phyloP scores from a whole-genome alignment of 2,329 filamentous ascomycete species.

The Penicillium paneum region DNA sequence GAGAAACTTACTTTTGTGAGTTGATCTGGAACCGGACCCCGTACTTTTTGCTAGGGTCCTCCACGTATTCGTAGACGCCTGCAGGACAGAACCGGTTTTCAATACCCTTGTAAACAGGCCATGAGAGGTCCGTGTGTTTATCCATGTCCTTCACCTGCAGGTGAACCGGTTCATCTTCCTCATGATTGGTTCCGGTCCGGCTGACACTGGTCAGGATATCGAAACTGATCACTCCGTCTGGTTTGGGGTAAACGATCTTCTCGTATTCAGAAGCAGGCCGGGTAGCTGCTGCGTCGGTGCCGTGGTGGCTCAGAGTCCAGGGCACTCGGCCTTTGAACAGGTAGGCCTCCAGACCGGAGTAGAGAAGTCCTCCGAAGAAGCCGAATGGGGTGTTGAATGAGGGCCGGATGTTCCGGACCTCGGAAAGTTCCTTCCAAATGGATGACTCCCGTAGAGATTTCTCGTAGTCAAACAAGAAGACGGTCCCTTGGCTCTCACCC shows the following conservation, averaged over 20 bases:
- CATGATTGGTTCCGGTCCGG: constrained; percentile 94
- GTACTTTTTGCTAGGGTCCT: constrained; percentile 79
- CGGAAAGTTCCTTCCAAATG: constrained; percentile 92
- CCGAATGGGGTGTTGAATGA: constrained; percentile 88
- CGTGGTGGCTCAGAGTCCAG: constrained; percentile 87
- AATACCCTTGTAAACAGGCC: constrained; percentile 82
- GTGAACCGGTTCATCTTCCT: constrained; percentile 97
- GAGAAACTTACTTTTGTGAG: constrained; percentile 77
- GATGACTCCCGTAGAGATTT: constrained; percentile 77
- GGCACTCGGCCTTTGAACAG: constrained; percentile 79
- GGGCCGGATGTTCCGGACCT: constrained; percentile 96
- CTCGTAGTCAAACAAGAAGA: constrained; percentile 95
- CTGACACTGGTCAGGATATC: constrained; percentile 95
- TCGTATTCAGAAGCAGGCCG: constrained; percentile 72
- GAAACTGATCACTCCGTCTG: constrained; percentile 90
- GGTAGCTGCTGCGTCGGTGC: constrained; percentile 73
- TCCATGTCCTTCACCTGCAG: constrained; percentile 95
- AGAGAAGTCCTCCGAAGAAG: constrained; percentile 82
- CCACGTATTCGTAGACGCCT: constrained; percentile 96
- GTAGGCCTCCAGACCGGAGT: constrained; percentile 90
- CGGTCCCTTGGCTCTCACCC: constrained; percentile 57
- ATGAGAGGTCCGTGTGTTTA: constrained; percentile 76
- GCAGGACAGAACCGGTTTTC: constrained; percentile 98
- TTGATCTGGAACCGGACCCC: constrained; percentile 98
- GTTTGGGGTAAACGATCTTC: constrained; percentile 96